Evolutionary conservation across 2,329 filamentous ascomycete genomes (phyloP).

Genomic region (Colletotrichum sp.): DNA sequence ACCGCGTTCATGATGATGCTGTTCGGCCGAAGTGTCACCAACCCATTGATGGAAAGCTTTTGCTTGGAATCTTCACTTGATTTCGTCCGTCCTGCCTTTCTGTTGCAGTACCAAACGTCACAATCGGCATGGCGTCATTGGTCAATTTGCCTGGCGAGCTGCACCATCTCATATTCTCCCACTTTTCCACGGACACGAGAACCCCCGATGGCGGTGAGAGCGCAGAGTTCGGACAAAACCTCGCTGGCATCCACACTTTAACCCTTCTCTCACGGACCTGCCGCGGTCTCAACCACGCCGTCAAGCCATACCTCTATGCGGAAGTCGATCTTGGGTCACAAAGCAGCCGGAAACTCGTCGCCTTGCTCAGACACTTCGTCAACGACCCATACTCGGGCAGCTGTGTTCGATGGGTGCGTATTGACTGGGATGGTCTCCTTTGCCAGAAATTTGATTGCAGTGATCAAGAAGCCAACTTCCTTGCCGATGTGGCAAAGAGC

Average conservation of each 20-base stretch:
- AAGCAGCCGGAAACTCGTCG: background rate
- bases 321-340: background rate
- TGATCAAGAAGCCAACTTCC: background rate
- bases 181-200: background rate
- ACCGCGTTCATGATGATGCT: background rate
- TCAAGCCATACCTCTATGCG: background rate
- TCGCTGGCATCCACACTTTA: background rate
- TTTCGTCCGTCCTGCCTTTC: background rate
- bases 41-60: background rate
- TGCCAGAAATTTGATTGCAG: background rate
- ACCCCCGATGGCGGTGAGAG: background rate
- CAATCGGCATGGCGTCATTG: background rate
- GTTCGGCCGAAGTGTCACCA: background rate
- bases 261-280: background rate
- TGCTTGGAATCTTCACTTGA: background rate
- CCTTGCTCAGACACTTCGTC: background rate
- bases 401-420: background rate
- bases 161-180: background rate
- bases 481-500: background rate
- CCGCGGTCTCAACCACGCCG: background rate
- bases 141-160: background rate
- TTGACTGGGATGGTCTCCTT: background rate
- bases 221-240: background rate
- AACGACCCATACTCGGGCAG: background rate
- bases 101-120: background rate